Percentiles rank a stretch among this genome's conserved stretches.
Conservation (phyloP, 2,329 filamentous ascomycete genomes). For the Aspergillus tanneri region DNA sequence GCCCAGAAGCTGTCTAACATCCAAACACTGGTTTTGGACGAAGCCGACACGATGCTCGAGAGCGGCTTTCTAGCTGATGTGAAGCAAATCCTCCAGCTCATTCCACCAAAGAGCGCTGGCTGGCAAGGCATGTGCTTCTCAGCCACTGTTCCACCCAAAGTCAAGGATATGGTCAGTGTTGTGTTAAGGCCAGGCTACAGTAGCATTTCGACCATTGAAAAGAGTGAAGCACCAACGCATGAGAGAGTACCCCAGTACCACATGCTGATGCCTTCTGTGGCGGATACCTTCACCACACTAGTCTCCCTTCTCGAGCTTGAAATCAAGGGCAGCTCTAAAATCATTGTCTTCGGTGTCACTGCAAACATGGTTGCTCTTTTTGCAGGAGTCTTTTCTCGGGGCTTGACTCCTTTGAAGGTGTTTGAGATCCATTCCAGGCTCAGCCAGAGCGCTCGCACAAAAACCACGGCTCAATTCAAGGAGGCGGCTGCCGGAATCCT, state of each 20-base stretch:
- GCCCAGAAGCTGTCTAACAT: constrained; percentile 49
- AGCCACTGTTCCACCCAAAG: constrained; percentile 79
- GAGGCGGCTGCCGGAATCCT: constrained; percentile 47
- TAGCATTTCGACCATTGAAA: constrained; percentile 78
- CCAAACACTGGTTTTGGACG: constrained; percentile 51
- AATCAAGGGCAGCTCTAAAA: constrained; percentile 64
- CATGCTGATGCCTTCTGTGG: constrained; percentile 45
- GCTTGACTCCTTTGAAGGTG: constrained; percentile 37
- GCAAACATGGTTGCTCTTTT: constrained; percentile 64
- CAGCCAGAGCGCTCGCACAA: constrained; percentile 65
- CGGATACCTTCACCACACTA: constrained; percentile 48
- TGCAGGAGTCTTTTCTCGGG: constrained; percentile 52
- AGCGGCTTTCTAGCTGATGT: constrained; percentile 51
- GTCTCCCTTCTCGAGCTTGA: constrained; percentile 48
- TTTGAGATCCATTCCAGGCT: constrained; percentile 76
- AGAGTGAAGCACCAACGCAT: constrained; percentile 75
- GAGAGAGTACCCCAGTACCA: constrained; percentile 52
- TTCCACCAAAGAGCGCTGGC: constrained; percentile 51
- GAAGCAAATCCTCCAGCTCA: constrained; percentile 50
- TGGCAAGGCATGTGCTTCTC: constrained; percentile 73
- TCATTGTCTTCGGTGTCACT: constrained; percentile 81
- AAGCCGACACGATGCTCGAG: constrained; percentile 36
- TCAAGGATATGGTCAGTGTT: constrained; percentile 71
- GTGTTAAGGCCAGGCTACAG: constrained; percentile 66
- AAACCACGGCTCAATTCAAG: constrained; percentile 46